Percentiles rank a stretch among this genome's conserved stretches.
Evolutionary conservation across 208 protist species (phyloP).

Genomic region (Lotmaria passim): DNA sequence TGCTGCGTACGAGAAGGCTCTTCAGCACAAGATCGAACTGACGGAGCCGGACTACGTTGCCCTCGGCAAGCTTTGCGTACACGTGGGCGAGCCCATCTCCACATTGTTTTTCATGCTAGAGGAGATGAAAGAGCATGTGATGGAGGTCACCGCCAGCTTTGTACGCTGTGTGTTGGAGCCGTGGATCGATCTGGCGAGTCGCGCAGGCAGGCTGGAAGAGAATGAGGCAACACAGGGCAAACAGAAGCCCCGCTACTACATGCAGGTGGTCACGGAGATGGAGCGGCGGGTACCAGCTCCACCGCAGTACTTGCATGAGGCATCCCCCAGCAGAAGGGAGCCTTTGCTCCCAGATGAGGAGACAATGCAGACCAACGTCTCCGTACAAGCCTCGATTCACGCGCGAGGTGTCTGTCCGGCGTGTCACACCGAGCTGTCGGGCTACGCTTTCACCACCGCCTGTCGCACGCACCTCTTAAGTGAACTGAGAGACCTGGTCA

Average conservation of each 20-base stretch:
- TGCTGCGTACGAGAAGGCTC: conserved; percentile 49
- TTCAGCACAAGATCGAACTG: conserved; percentile 54
- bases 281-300: background rate
- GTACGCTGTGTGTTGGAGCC: conserved; percentile 49
- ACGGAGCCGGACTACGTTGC: conserved; percentile 49
- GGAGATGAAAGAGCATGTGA: conserved; percentile 59
- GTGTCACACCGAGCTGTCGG: conserved; percentile 27
- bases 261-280: conserved; percentile 1
- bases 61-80: conserved; percentile 56
- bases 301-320: background rate
- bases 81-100: conserved; percentile 40
- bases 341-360: background rate
- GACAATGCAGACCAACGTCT: background rate
- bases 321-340: background rate
- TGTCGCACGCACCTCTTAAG: conserved; percentile 46
- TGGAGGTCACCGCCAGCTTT: conserved; percentile 40
- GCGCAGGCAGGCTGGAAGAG: background rate
- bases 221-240: background rate
- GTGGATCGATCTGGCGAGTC: conserved; percentile 35
- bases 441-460: conserved; percentile 58
- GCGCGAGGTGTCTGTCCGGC: conserved; percentile 27
- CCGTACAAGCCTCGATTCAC: no score
- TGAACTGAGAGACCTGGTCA: conserved; percentile 47
- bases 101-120: conserved; percentile 59
- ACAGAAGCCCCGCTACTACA: background rate